Evolutionary conservation across 495 filamentous ascomycete species (phyloP).

Genomic region (Xylaria castorea): DNA sequence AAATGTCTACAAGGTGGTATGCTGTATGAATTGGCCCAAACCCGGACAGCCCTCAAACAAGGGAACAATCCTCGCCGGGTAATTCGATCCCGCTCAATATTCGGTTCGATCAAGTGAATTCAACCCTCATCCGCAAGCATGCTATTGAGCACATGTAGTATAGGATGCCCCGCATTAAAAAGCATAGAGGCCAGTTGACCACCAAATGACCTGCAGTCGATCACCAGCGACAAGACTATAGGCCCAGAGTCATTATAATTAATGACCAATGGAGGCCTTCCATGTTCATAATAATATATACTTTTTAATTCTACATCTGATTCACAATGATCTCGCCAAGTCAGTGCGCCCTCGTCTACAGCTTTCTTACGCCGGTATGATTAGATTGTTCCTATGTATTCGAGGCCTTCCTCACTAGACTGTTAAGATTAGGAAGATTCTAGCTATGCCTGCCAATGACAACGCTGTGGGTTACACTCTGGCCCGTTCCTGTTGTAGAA

Average conservation of each 20-base stretch:
- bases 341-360: not conserved
- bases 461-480: not conserved
- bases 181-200: not conserved
- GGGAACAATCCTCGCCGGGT: constrained; percentile 14
- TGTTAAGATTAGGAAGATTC: constrained; percentile 11
- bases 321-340: not conserved
- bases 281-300: not conserved
- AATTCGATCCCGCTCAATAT: not conserved
- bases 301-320: not conserved
- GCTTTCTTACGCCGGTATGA: not conserved
- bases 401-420: not conserved
- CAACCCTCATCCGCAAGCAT: constrained; percentile 2
- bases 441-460: not conserved
- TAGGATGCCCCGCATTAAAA: not conserved
- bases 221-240: not conserved
- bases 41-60: not conserved
- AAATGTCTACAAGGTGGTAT: not conserved
- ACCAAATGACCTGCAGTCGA: not conserved
- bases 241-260: not conserved
- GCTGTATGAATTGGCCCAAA: not conserved
- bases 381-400: not conserved
- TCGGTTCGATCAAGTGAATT: constrained; percentile 3
- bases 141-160: constrained; percentile 7
- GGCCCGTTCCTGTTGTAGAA: constrained; percentile 9
- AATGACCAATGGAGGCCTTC: not conserved